These are phyloP conservation scores for Irpex lacteus DNA, from an alignment of 1,284 basidiomycete species.

Conservation along the genomic window DNA sequence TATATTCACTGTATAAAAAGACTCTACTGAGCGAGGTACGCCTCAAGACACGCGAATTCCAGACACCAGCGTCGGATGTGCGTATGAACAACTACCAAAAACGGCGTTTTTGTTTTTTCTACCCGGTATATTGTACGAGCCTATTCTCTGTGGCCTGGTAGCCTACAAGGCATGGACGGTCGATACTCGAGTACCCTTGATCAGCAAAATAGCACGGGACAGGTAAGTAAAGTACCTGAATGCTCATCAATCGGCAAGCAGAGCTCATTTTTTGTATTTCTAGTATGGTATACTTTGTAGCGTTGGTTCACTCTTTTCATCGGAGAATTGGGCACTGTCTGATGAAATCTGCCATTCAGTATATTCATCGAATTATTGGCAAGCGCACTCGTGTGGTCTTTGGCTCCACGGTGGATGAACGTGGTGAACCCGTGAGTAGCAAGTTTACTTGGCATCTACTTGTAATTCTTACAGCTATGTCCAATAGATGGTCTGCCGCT, in stretches of 20 bases:
- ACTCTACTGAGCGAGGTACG: neutral
- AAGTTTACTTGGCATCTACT: neutral
- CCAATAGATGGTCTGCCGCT: constrained; percentile 23
- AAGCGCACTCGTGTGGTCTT: constrained; percentile 24
- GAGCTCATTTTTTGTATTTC: neutral
- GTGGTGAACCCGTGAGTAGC: constrained; percentile 25
- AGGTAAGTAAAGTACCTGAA: constrained; percentile 11
- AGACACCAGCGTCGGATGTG: constrained; percentile 26
- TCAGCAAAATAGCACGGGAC: constrained; percentile 18
- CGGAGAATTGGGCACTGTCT: neutral
- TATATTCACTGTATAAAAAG: neutral
- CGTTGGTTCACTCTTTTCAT: constrained; percentile 4
- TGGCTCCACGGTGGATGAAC: constrained; percentile 21
- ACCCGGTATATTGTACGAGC: constrained; percentile 26
- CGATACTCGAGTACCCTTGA: constrained; percentile 2
- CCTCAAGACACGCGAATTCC: constrained; percentile 21
- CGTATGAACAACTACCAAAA: constrained; percentile 20
- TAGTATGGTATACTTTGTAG: constrained; percentile 21
- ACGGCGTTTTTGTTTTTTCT: constrained; percentile 26
- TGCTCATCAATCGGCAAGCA: neutral
- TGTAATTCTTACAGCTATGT: neutral
- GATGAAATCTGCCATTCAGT: neutral
- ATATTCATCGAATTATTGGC: constrained; percentile 21
- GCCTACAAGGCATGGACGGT: constrained; percentile 20
- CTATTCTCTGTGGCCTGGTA: constrained; percentile 25